Percentiles rank a stretch among this genome's conserved stretches.
Conservation (phyloP, 495 filamentous ascomycete species). For the Penicillium longicatenatum region DNA sequence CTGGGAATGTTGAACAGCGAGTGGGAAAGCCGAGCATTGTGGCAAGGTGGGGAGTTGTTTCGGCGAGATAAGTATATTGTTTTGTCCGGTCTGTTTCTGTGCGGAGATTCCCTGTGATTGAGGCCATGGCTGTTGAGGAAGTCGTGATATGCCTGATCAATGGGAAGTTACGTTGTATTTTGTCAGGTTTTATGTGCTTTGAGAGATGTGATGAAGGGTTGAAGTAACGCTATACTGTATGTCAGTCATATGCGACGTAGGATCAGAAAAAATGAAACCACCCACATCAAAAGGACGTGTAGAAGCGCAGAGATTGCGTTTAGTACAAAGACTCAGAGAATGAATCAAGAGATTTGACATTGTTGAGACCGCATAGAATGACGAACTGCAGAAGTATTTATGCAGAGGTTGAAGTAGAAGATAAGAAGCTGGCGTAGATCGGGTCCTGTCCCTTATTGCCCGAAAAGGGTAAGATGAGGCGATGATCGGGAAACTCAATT, state of each 20-base stretch:
- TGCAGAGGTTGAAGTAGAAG: neutral
- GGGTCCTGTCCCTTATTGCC: neutral
- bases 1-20: conserved; percentile 26
- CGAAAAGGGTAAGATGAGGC: conserved; percentile 24
- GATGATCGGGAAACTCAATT: conserved; percentile 21
- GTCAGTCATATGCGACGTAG: neutral
- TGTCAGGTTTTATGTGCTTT: neutral
- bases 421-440: neutral
- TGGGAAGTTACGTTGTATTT: neutral
- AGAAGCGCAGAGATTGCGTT: neutral
- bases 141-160: neutral
- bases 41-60: conserved; percentile 31
- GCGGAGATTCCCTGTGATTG: conserved; percentile 12
- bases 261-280: neutral
- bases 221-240: conserved; percentile 1
- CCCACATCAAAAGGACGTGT: neutral
- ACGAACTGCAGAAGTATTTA: neutral
- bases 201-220: neutral
- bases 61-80: conserved; percentile 28
- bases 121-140: conserved; percentile 1
- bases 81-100: conserved; percentile 14
- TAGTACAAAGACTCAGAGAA: neutral
- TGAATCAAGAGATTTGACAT: neutral
- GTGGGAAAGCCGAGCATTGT: conserved; percentile 41
- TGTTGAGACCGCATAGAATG: neutral